Percentiles rank a stretch among this genome's conserved stretches.
Evolutionary conservation across 225 moss, liverwort and hornwort species (phyloP).

Genomic region (Pseudoscleropodium purum): DNA sequence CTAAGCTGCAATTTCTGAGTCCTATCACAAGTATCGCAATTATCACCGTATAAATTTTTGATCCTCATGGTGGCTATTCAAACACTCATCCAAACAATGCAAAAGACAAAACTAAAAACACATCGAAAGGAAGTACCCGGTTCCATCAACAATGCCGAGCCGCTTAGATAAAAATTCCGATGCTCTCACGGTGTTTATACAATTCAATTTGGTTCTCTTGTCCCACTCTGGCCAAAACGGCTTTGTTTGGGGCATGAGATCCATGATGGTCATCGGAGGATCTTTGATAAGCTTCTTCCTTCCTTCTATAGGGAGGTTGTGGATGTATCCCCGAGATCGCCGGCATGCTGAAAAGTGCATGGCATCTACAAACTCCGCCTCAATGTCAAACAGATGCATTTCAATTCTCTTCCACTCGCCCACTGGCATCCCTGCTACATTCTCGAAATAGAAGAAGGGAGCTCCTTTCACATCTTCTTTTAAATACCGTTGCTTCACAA

Average conservation of each 20-base stretch:
- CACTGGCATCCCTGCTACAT: conserved; percentile 65
- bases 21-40: neutral
- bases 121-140: neutral
- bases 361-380: conserved; percentile 72
- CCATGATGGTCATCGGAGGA: conserved; percentile 64
- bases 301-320: conserved; percentile 83
- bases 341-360: conserved; percentile 73
- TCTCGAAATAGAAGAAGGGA: conserved; percentile 85
- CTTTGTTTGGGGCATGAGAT: conserved; percentile 49
- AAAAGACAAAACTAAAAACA: neutral
- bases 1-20: conserved; percentile 14
- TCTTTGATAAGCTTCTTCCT: conserved; percentile 37
- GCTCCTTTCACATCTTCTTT: conserved; percentile 43
- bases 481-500: conserved; percentile 24
- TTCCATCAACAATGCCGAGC: conserved; percentile 17
- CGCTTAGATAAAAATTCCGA: conserved; percentile 45
- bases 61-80: neutral
- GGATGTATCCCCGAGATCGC: conserved; percentile 71
- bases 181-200: conserved; percentile 53
- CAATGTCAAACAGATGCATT: conserved; percentile 60
- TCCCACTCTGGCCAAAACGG: conserved; percentile 74
- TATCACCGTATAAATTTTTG: neutral
- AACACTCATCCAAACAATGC: neutral
- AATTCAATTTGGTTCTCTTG: conserved; percentile 47
- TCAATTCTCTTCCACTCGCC: conserved; percentile 62